Evolutionary conservation across 2,329 filamentous ascomycete species (phyloP), one percentile per base, ranked within the genome.

Genomic region (Sordariomycetes sp.): DNA sequence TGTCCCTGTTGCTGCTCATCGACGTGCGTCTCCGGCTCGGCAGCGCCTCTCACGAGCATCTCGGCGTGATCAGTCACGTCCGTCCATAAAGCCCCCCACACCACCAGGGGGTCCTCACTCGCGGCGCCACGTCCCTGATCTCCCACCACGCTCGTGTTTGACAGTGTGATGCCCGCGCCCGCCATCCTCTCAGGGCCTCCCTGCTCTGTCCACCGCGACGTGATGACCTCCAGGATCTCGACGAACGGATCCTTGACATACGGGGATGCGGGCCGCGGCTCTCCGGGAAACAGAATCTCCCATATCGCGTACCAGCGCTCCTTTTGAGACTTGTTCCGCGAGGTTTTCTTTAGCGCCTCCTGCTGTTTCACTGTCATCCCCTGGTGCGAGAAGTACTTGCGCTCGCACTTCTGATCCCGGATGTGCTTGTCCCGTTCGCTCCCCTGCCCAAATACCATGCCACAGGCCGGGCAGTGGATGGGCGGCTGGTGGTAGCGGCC

Each of bases 251-350:
- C 55, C 7, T 36, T 32, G 32, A 56, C 10, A 28, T 56, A 52
- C 3, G 55, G 55, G 1, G 28, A 36, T n/a, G n/a, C 17, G 6
- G 55, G 55, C 13, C 28, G 45, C 28, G 25, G 45, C 12, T 8
- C 20, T n/a, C 20, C 20, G 7, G 55, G 55, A 17, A 56, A 56
- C 1, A 56, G n/a, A 15, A 52, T 17, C 32, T 52, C 45, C 55
- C 55, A 56, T 2, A 56, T 22, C 5, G 12, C 13, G 45, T 35
- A 56, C 55, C 55, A 56, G 10, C 55, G 55, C 45, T 51, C 55
- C 17, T 56, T 52, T 20, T 17, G 13, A 4, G 20, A 7, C 12
- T 2, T 13, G 8, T 28, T 32, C 25, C 45, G 42, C 6, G n/a
- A 3, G 25, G 52, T 32, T 3, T 3, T 1, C 1, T 51, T 12